A percentile compares a stretch with the other conserved stretches of the same genome.
phyloP scores from a whole-genome alignment of 1,284 basidiomycete genomes.

The Leccinum pallidistipes region DNA sequence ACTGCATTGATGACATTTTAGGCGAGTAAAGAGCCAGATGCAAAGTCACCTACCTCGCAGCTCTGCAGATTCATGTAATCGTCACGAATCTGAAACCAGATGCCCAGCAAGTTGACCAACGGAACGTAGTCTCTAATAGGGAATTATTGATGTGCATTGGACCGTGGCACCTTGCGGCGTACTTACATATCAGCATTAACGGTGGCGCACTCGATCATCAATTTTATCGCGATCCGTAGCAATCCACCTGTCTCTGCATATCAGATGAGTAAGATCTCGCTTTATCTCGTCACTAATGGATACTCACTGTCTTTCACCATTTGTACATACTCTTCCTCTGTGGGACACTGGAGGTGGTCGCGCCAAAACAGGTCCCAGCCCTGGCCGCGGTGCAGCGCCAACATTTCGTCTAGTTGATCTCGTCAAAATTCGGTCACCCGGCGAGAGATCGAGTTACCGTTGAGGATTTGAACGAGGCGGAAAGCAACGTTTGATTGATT shows the following conservation, averaged over 20 bases:
- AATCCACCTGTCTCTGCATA: constrained; percentile 90
- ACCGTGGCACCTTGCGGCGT: background rate
- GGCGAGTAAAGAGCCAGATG: background rate
- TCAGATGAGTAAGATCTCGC: background rate
- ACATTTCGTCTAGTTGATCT: constrained; percentile 59
- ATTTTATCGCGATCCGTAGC: constrained; percentile 87
- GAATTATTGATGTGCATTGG: background rate
- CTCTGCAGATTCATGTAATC: constrained; percentile 96
- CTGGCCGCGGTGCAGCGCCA: constrained; percentile 80
- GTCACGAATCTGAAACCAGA: constrained; percentile 95
- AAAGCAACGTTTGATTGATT: constrained; percentile 4
- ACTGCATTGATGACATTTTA: constrained; percentile 45
- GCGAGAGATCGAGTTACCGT: constrained; percentile 44
- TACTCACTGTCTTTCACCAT: constrained; percentile 83
- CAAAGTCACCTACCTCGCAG: constrained; percentile 52
- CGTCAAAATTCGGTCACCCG: background rate
- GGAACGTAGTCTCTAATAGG: constrained; percentile 79
- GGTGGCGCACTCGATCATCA: constrained; percentile 90
- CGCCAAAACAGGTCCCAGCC: constrained; percentile 81
- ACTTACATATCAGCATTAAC: constrained; percentile 58
- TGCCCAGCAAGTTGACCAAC: constrained; percentile 88
- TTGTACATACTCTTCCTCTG: constrained; percentile 78
- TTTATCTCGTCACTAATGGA: background rate
- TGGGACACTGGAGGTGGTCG: constrained; percentile 76
- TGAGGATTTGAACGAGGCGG: constrained; percentile 65